A percentile compares a stretch with the other conserved stretches of the same genome.
phyloP scores from a whole-genome alignment of 495 filamentous ascomycete genomes.

The Pseudomonodictys pantanalensis region DNA sequence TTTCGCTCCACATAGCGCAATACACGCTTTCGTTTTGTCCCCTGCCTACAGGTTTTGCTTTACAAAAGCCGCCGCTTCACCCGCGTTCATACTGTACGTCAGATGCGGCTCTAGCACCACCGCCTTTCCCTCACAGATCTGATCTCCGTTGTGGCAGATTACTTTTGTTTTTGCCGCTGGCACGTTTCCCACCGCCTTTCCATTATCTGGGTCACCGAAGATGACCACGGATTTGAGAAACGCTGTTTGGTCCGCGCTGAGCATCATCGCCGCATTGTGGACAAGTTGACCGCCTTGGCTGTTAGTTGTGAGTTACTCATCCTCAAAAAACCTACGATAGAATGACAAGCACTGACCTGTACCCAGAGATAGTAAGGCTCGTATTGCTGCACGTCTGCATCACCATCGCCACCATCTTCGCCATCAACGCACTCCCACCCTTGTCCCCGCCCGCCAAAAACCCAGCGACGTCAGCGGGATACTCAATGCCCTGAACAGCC shows the following conservation, averaged over 20 bases:
- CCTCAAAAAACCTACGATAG: background rate
- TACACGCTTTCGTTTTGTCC: background rate
- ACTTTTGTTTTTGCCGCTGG: constrained; percentile 29
- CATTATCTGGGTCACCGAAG: constrained; percentile 39
- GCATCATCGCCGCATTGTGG: constrained; percentile 30
- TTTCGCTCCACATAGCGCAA: too few relatives aligned
- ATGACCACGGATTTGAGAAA: constrained; percentile 35
- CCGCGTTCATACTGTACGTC: constrained; percentile 30
- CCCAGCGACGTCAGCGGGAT: constrained; percentile 30
- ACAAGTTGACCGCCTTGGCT: constrained; percentile 36
- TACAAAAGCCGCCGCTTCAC: constrained; percentile 24
- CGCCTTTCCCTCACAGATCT: constrained; percentile 27
- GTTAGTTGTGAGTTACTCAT: background rate
- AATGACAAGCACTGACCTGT: constrained; percentile 10
- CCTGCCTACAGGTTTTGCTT: background rate
- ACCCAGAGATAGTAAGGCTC: constrained; percentile 36
- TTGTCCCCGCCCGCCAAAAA: constrained; percentile 26
- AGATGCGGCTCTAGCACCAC: constrained; percentile 32
- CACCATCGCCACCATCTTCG: constrained; percentile 23
- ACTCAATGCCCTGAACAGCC: constrained; percentile 39
- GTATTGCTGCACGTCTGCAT: constrained; percentile 34
- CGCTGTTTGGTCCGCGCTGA: constrained; percentile 25
- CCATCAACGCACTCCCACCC: constrained; percentile 30
- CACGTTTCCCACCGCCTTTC: constrained; percentile 30
- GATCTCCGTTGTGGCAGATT: constrained; percentile 35